Base-by-base conservation (phyloP, 1,284 basidiomycete species). In the Sanghuangporus baumii region DNA sequence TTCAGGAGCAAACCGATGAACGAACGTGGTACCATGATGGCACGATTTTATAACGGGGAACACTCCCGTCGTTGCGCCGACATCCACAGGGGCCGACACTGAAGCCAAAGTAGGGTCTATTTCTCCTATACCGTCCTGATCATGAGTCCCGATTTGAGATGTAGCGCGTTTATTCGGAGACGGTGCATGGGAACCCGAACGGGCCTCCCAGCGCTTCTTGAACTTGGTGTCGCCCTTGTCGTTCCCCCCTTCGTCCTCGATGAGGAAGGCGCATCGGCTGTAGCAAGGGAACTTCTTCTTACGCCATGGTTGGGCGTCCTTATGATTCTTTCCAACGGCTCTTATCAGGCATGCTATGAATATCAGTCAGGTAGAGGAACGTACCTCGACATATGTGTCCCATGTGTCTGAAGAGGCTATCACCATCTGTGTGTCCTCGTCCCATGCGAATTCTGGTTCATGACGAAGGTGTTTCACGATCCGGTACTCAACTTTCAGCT, bases 401-500 rank as follows among this genome's bases (percentile, higher is more conserved):
- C 62, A 63, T n/a, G 41, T 55, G 8, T 50, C 50, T 14, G 62
- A 1, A 4, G 37, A 26, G 1, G 50, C 62, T 14, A 43, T 51
- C 14, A 63, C 40, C 52, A 60, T 63, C 12, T 47, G 48, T 2
- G 51, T 47, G 1, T 54, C 12, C 16, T 63, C 62, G 34, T 63
- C 62, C 62, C 62, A 63, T n/a, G 50, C 36, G 23, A 63, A 63
- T 7, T 52, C 57, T 47, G 62, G 62, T 50, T 63, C 57, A 34
- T 26, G 12, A 18, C 62, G 50, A 14, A 63, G 16, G 31, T 63
- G 58, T 18, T 60, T 63, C 51, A 63, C 62, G 26, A 46, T 48
- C 0, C 62, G 57, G 37, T 59, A 63, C 37, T 63, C 62, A n/a
- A 63, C 59, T 36, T 63, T 63, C 14, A 63, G 57, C 61, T 63